Percentiles rank a stretch among this genome's conserved stretches.
Evolutionary conservation across 768 basidiomycete genomes (phyloP).

Genomic region (Pluteus cervinus): DNA sequence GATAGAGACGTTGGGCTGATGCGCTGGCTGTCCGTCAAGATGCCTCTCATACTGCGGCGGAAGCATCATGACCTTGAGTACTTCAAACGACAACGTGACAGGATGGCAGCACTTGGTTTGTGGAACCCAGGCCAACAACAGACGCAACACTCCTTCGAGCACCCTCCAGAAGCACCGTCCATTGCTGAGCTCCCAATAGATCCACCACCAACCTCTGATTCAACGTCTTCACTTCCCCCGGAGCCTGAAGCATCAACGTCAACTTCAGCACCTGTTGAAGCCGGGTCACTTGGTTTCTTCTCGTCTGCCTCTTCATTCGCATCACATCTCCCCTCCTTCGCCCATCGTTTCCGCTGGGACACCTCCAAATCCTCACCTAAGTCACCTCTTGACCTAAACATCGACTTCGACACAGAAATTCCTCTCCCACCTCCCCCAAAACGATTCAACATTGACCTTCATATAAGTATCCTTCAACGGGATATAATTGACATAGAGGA

Average conservation of each 20-base stretch:
- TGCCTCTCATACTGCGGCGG: conserved; percentile 36
- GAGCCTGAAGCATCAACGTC: too few species aligned
- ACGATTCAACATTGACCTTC: conserved; percentile 46
- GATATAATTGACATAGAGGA: conserved; percentile 45
- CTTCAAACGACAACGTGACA: conserved; percentile 28
- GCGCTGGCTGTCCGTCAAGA: conserved; percentile 49
- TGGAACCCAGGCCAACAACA: too few species aligned
- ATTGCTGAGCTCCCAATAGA: too few species aligned
- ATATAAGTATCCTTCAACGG: conserved; percentile 49
- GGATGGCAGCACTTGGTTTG: too few species aligned
- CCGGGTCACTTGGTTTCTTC: too few species aligned
- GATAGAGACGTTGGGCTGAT: conserved; percentile 53
- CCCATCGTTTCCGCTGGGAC: conserved; percentile 1
- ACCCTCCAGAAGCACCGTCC: too few species aligned
- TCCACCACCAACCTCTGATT: too few species aligned
- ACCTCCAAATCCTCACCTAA: conserved; percentile 10
- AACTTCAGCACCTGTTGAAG: too few species aligned
- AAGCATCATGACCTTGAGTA: conserved; percentile 44
- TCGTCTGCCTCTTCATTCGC: too few species aligned
- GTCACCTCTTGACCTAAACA: not conserved
- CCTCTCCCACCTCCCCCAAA: conserved; percentile 21
- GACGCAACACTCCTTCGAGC: too few species aligned
- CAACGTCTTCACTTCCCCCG: too few species aligned
- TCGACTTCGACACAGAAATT: conserved; percentile 7
- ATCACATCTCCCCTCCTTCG: too few species aligned